Evolutionary conservation across 257 asterid species (phyloP).

Genomic region (Solanum lycopersicoides): DNA sequence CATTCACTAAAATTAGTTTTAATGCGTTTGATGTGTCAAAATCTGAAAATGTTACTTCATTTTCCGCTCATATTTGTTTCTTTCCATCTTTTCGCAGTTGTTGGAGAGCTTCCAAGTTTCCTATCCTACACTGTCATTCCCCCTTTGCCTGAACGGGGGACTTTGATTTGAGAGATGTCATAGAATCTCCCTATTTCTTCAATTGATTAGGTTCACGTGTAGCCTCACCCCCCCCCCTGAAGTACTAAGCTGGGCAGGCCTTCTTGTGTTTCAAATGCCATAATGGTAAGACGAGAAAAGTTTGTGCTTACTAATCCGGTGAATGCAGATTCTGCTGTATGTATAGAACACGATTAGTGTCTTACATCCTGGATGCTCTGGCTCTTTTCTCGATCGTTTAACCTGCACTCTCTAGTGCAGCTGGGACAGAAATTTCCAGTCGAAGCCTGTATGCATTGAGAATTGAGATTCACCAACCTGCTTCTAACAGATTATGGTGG

Average conservation of each 20-base stretch:
- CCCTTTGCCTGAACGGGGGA: conserved; percentile 90
- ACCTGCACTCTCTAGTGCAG: not conserved
- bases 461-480: not conserved
- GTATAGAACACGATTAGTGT: not conserved
- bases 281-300: not conserved
- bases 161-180: conserved; percentile 67
- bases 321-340: not conserved
- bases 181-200: conserved; percentile 83
- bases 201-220: conserved; percentile 28
- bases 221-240: not conserved
- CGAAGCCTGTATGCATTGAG: not conserved
- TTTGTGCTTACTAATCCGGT: not conserved
- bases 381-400: not conserved
- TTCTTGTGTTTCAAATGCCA: not conserved
- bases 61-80: not conserved
- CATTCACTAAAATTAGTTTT: not conserved
- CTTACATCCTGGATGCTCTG: not conserved
- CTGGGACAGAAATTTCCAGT: not conserved
- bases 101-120: conserved; percentile 66
- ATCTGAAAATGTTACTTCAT: not conserved
- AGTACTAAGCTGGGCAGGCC: not conserved
- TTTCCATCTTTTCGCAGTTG: conserved; percentile 41
- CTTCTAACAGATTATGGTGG: not conserved
- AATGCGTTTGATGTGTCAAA: not conserved
- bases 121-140: conserved; percentile 71